Conservation (phyloP, 2,329 filamentous ascomycete genomes). For the Fusarium sp. region DNA sequence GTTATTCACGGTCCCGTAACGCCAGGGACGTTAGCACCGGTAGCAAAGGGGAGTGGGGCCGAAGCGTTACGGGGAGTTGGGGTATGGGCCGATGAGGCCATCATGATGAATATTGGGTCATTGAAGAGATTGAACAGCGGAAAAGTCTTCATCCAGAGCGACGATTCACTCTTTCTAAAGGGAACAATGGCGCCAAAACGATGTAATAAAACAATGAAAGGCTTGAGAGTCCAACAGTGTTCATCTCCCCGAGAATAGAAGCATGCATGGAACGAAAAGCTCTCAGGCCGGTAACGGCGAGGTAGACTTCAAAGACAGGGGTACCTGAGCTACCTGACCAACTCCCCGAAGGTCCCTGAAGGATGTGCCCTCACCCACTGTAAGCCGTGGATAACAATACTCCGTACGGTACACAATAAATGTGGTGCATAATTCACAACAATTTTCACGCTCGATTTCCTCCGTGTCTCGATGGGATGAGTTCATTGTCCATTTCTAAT, state of each 20-base stretch:
- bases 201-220: background rate
- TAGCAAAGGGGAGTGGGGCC: conserved; percentile 28
- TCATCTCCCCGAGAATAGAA: conserved; percentile 29
- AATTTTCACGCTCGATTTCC: background rate
- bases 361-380: background rate
- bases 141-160: too few relatives aligned
- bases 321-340: background rate
- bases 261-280: conserved; percentile 19
- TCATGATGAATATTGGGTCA: conserved; percentile 7
- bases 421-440: background rate
- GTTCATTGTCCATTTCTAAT: conserved; percentile 16
- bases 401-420: background rate
- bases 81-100: conserved; percentile 24
- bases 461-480: background rate
- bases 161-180: background rate
- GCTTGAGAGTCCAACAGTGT: background rate
- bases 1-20: background rate
- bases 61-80: conserved; percentile 27
- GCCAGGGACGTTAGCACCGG: conserved; percentile 10
- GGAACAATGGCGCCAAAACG: background rate
- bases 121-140: background rate
- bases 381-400: background rate
- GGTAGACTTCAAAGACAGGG: background rate
- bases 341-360: conserved; percentile 30
- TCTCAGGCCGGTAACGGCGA: background rate